Conservation (phyloP, 192 early-diverging fungal species). For the Coemansia sp. region DNA sequence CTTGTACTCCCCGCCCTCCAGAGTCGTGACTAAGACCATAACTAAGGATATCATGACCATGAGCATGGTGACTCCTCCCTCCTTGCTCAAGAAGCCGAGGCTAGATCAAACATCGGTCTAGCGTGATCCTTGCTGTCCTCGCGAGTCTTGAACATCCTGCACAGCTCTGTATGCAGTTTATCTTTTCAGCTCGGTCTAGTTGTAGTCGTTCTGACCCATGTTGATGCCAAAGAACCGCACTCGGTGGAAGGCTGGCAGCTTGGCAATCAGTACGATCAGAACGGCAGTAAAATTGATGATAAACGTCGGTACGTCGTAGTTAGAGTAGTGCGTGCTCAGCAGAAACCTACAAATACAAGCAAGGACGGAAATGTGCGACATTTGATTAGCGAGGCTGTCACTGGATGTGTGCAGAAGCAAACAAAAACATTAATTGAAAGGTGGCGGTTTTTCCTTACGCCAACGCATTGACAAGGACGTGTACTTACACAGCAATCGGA, state of each 20-base stretch:
- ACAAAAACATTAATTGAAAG: background rate
- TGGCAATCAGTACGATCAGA: conserved; percentile 83
- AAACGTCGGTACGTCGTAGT: conserved; percentile 91
- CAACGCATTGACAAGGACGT: background rate
- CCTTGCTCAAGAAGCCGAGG: too few relatives aligned
- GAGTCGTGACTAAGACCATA: too few relatives aligned
- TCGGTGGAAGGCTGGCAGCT: conserved; percentile 85
- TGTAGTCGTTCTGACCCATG: conserved; percentile 55
- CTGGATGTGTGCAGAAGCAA: background rate
- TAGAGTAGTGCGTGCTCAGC: conserved; percentile 91
- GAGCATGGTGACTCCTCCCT: too few relatives aligned
- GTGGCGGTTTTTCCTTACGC: background rate
- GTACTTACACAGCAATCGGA: conserved; percentile 87
- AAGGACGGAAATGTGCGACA: background rate
- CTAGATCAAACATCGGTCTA: too few relatives aligned
- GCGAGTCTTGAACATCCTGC: too few relatives aligned
- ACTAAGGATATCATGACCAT: too few relatives aligned
- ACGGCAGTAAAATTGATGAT: conserved; percentile 85
- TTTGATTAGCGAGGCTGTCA: conserved; percentile 9
- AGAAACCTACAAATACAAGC: conserved; percentile 68
- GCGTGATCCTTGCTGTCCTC: too few relatives aligned
- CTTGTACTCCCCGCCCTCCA: too few relatives aligned
- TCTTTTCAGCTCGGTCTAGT: conserved; percentile 15
- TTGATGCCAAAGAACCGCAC: conserved; percentile 97
- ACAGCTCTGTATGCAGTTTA: background rate